A percentile compares a stretch with the other conserved stretches of the same genome.
Conservation (phyloP, 2,329 filamentous ascomycete genomes). For the Pseudogymnoascus sp. region DNA sequence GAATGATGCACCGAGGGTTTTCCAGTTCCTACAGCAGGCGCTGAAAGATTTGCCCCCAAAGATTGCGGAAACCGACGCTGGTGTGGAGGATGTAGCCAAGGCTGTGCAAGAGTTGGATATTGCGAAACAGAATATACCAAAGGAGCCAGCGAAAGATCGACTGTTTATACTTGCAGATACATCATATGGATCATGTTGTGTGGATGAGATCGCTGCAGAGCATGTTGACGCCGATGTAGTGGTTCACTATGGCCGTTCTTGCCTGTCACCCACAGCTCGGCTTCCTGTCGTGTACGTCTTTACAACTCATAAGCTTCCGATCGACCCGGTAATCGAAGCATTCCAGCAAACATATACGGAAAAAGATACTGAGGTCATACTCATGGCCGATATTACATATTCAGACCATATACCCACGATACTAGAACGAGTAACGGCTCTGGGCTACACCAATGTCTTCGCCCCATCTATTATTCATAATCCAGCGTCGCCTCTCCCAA, state of each 20-base stretch:
- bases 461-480: conserved; percentile 68
- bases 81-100: conserved; percentile 17
- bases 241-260: conserved; percentile 89
- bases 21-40: conserved; percentile 53
- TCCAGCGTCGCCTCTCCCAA: conserved; percentile 74
- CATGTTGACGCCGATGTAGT: conserved; percentile 86
- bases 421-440: conserved; percentile 42
- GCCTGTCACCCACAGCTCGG: conserved; percentile 79
- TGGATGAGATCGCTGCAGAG: conserved; percentile 93
- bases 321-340: conserved; percentile 45
- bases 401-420: conserved; percentile 63
- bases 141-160: conserved; percentile 19
- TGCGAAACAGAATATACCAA: conserved; percentile 25
- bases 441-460: conserved; percentile 64
- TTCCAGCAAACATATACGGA: conserved; percentile 66
- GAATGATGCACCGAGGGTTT: conserved; percentile 73
- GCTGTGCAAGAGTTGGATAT: conserved; percentile 11
- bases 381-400: conserved; percentile 89
- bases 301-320: conserved; percentile 63
- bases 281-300: conserved; percentile 88
- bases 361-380: conserved; percentile 55
- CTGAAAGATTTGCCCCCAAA: conserved; percentile 29
- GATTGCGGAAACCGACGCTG: conserved; percentile 6
- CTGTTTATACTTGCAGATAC: conserved; percentile 90
- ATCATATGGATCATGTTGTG: conserved; percentile 93